Evolutionary conservation across 2,329 filamentous ascomycete species (phyloP).

Genomic region (Elsinoe fawcettii): DNA sequence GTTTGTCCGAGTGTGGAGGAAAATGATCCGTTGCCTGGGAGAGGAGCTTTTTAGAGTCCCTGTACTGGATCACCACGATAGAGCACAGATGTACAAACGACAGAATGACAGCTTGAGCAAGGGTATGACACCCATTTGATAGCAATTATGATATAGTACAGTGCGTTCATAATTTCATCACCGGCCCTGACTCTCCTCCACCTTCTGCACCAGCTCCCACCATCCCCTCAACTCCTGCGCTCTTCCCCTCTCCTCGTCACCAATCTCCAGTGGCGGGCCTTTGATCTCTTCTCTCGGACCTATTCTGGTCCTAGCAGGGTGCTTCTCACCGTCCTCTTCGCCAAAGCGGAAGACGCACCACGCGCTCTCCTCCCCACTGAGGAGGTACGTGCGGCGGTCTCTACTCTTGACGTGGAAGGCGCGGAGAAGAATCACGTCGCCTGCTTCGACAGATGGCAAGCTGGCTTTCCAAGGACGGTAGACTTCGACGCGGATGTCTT

Average conservation of each 20-base stretch:
- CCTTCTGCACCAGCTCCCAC: slow-evolving; percentile 28
- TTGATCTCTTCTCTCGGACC: slow-evolving; percentile 35
- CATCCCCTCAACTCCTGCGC: slow-evolving; percentile 35
- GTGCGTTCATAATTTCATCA: neutral
- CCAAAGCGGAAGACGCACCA: slow-evolving; percentile 43
- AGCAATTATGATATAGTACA: neutral
- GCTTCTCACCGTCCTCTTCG: slow-evolving; percentile 18
- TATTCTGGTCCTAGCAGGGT: slow-evolving; percentile 25
- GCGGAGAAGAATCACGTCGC: slow-evolving; percentile 40
- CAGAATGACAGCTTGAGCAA: neutral
- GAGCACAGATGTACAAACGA: neutral
- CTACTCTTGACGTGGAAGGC: slow-evolving; percentile 36
- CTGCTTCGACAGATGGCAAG: slow-evolving; percentile 34
- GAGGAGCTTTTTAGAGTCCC: neutral
- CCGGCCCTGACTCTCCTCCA: slow-evolving; percentile 14
- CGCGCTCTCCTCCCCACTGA: slow-evolving; percentile 36
- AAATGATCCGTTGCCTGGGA: neutral
- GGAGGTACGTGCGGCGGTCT: slow-evolving; percentile 31
- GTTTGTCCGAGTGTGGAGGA: slow-evolving; percentile 1
- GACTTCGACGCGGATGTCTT: slow-evolving; percentile 31
- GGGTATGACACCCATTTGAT: too few relatives aligned
- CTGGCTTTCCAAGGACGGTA: slow-evolving; percentile 38
- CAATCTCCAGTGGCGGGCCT: slow-evolving; percentile 40
- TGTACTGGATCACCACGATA: neutral
- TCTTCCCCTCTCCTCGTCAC: slow-evolving; percentile 37